phyloP scores from a whole-genome alignment of 2,329 filamentous ascomycete species.

The Parastagonospora nodorum region DNA sequence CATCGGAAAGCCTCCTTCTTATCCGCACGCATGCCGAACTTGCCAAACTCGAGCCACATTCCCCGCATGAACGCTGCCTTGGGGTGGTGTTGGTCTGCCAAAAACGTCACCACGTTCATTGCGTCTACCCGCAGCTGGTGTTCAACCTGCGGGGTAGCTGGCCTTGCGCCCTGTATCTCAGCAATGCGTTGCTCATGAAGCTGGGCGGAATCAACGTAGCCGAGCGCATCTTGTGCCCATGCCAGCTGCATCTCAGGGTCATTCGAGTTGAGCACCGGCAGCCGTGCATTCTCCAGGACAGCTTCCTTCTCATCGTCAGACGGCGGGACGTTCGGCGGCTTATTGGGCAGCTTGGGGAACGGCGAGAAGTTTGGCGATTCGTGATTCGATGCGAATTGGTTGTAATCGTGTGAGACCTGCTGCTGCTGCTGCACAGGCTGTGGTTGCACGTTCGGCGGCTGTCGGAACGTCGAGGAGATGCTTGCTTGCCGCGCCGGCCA shows the following conservation, averaged over 20 bases:
- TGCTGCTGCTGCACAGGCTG: slow-evolving; percentile 31
- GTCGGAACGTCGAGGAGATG: slow-evolving; percentile 45
- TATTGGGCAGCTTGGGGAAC: slow-evolving; percentile 81
- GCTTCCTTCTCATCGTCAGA: slow-evolving; percentile 94
- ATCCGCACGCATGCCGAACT: slow-evolving; percentile 87
- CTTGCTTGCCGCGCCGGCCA: slow-evolving; percentile 41
- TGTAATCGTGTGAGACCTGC: slow-evolving; percentile 45
- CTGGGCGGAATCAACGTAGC: slow-evolving; percentile 82
- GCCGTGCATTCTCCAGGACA: slow-evolving; percentile 81
- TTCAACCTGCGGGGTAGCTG: slow-evolving; percentile 82
- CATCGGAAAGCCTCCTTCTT: slow-evolving; percentile 92
- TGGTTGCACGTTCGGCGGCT: slow-evolving; percentile 43
- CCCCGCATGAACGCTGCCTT: slow-evolving; percentile 92
- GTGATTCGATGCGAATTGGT: slow-evolving; percentile 45
- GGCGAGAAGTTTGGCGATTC: slow-evolving; percentile 82
- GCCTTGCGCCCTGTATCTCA: slow-evolving; percentile 63
- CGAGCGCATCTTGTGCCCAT: slow-evolving; percentile 92
- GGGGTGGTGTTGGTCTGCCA: slow-evolving; percentile 89
- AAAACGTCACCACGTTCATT: slow-evolving; percentile 86
- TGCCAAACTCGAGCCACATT: slow-evolving; percentile 98
- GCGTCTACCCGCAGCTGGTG: slow-evolving; percentile 88
- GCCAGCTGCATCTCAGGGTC: slow-evolving; percentile 95
- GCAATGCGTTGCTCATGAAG: slow-evolving; percentile 75
- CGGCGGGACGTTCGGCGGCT: slow-evolving; percentile 85
- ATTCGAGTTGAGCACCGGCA: slow-evolving; percentile 86